phyloP scores from a whole-genome alignment of 1,139 yeast species.

The Magnusiomyces suaveolens region DNA sequence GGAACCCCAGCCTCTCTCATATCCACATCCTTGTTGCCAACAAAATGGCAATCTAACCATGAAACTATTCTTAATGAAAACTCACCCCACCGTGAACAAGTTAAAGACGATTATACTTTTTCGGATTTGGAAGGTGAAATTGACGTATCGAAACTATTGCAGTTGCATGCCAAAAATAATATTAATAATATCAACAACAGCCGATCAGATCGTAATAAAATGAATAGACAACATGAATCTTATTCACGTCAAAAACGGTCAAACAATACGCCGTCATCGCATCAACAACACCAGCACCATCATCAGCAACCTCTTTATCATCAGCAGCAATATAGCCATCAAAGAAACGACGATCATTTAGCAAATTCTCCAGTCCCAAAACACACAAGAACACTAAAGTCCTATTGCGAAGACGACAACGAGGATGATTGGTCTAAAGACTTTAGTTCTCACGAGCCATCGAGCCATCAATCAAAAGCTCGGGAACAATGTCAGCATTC shows the following conservation, averaged over 20 bases:
- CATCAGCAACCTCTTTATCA: neutral
- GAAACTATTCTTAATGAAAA: slow-evolving; percentile 13
- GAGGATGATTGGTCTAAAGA: slow-evolving; percentile 11
- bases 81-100: slow-evolving; percentile 20
- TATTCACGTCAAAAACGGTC: neutral
- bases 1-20: neutral
- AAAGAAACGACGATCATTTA: neutral
- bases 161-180: neutral
- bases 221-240: neutral
- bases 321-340: neutral
- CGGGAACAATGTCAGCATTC: neutral
- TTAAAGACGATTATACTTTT: slow-evolving; percentile 20
- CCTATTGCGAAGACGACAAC: slow-evolving; percentile 16
- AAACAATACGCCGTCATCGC: neutral
- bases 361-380: neutral
- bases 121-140: slow-evolving; percentile 26
- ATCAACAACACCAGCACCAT: neutral
- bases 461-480: slow-evolving; percentile 1
- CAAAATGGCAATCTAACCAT: neutral
- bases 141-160: slow-evolving; percentile 18
- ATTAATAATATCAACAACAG: neutral
- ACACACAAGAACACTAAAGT: neutral
- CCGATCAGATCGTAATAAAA: neutral
- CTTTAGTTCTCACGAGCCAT: slow-evolving; percentile 20
- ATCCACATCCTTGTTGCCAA: neutral